These are phyloP conservation scores for Pelargonium citronellum DNA, from an alignment of 441 rosid species.

Conservation along the genomic window DNA sequence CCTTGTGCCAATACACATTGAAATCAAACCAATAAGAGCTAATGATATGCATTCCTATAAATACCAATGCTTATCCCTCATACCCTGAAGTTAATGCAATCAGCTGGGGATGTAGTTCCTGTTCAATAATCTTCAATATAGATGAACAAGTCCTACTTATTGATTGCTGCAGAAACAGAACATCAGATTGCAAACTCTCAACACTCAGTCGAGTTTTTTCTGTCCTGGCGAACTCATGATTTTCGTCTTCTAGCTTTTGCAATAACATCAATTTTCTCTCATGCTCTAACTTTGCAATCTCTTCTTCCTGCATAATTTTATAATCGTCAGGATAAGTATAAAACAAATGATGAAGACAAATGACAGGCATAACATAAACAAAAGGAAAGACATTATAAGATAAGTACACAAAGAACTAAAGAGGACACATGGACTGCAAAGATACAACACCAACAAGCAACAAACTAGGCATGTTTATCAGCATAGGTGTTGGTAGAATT, in stretches of 20 bases:
- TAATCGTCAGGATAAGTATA: background rate
- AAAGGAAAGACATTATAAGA: too few relatives aligned
- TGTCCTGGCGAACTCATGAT: constrained; percentile 47
- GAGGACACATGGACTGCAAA: too few relatives aligned
- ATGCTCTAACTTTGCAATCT: constrained; percentile 55
- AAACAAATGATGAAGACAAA: constrained; percentile 5
- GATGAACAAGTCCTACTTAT: constrained; percentile 41
- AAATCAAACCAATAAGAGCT: background rate
- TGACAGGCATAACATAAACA: too few relatives aligned
- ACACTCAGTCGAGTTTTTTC: constrained; percentile 57
- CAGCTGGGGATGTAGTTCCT: constrained; percentile 85
- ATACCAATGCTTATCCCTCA: constrained; percentile 13
- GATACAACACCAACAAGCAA: too few relatives aligned
- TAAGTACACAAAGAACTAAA: too few relatives aligned
- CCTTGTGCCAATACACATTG: background rate
- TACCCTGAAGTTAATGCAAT: constrained; percentile 77
- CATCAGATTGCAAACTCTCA: constrained; percentile 51
- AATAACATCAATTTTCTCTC: constrained; percentile 59
- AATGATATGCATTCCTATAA: background rate
- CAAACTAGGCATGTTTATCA: too few relatives aligned
- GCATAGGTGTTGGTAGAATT: too few relatives aligned
- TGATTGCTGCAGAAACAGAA: constrained; percentile 49
- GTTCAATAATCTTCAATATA: constrained; percentile 51
- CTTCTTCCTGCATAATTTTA: constrained; percentile 58
- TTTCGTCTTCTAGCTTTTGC: constrained; percentile 64